A percentile compares a stretch with the other conserved stretches of the same genome.
phyloP scores from a whole-genome alignment of 768 basidiomycete genomes.

The Austroboletus festivus region DNA sequence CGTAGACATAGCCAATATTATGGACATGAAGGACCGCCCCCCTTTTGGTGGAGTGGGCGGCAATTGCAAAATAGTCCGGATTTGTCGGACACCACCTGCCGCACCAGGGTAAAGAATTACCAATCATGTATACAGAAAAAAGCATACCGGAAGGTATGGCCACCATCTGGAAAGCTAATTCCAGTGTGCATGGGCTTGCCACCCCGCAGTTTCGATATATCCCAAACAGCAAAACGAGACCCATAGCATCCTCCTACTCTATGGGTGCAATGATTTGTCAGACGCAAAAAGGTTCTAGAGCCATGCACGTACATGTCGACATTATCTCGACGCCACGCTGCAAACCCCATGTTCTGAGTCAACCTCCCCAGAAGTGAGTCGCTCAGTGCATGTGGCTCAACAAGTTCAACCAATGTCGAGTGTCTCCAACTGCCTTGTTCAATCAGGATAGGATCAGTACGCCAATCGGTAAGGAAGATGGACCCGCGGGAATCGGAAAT shows the following conservation, averaged over 20 bases:
- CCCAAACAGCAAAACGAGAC: conserved; percentile 73
- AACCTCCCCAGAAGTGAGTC: conserved; percentile 46
- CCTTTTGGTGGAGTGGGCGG: conserved; percentile 51
- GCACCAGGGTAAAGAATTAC: conserved; percentile 1
- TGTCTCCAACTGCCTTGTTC: conserved; percentile 57
- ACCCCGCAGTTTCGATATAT: conserved; percentile 65
- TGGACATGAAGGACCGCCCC: conserved; percentile 72
- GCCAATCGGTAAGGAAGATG: conserved; percentile 81
- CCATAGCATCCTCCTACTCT: conserved; percentile 79
- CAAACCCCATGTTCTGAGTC: conserved; percentile 51
- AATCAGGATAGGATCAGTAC: conserved; percentile 57
- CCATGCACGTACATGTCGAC: conserved; percentile 62
- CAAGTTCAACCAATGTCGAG: conserved; percentile 64
- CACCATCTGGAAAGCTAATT: conserved; percentile 62
- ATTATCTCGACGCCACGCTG: conserved; percentile 69
- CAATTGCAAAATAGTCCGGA: conserved; percentile 76
- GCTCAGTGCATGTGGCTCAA: conserved; percentile 64
- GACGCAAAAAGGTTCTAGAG: background rate
- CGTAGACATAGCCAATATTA: conserved; percentile 60
- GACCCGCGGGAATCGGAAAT: conserved; percentile 74
- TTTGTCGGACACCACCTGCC: conserved; percentile 74
- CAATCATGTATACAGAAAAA: background rate
- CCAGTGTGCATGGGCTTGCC: conserved; percentile 69
- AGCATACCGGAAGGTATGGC: conserved; percentile 60
- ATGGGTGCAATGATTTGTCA: background rate